These are phyloP conservation scores for Boletus vermiculosoides DNA, from an alignment of 768 basidiomycete genomes.

Conservation along the genomic window DNA sequence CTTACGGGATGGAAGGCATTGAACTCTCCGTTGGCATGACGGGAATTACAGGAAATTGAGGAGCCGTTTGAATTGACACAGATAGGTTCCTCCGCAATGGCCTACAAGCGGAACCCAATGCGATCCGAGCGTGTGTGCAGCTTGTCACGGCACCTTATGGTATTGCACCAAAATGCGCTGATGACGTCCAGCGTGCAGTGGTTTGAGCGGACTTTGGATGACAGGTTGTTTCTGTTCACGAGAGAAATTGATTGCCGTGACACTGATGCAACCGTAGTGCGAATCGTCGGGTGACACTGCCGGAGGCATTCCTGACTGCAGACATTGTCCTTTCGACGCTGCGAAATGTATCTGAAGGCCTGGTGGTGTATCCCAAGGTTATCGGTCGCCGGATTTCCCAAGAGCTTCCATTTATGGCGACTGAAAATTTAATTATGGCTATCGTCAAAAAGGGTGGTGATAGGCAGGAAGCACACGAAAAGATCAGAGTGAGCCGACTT, in stretches of 20 bases:
- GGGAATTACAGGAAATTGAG: conserved; percentile 74
- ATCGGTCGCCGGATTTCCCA: conserved; percentile 89
- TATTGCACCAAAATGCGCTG: conserved; percentile 91
- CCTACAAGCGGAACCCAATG: conserved; percentile 99
- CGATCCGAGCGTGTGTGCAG: conserved; percentile 97
- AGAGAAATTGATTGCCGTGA: neutral
- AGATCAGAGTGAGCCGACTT: conserved; percentile 67
- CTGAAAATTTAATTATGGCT: conserved; percentile 99
- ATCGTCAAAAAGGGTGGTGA: conserved; percentile 94
- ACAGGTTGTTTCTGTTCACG: conserved; percentile 54
- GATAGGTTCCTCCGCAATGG: conserved; percentile 97
- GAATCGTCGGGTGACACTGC: conserved; percentile 93
- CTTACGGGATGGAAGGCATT: neutral
- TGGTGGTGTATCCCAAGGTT: conserved; percentile 99
- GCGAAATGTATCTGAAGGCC: conserved; percentile 94
- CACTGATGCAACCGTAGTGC: conserved; percentile 52
- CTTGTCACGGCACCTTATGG: conserved; percentile 93
- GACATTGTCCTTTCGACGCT: conserved; percentile 95
- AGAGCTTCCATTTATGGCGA: conserved; percentile 99
- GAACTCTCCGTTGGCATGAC: neutral
- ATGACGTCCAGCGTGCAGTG: conserved; percentile 96
- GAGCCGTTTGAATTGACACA: conserved; percentile 99
- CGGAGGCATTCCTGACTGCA: conserved; percentile 95
- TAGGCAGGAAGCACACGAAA: conserved; percentile 95
- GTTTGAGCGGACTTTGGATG: conserved; percentile 98